Evolutionary conservation across 805 yeast genomes (phyloP), one percentile per base, ranked within the genome.

Genomic region (Candida easanensis): DNA sequence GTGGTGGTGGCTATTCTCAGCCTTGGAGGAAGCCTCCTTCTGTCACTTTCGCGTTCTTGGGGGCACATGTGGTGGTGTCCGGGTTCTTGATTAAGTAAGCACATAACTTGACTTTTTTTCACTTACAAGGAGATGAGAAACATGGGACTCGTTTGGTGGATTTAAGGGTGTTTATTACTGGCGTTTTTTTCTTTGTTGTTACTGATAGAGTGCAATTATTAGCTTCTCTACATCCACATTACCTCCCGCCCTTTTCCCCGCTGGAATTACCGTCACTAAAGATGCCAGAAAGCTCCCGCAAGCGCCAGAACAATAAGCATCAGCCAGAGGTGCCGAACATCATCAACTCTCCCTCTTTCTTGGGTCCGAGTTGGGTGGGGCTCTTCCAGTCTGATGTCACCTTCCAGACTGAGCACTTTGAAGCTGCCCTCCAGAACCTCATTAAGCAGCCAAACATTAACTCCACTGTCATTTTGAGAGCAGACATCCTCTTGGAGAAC

Each of bases 381-480:
- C 60, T 83, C 1, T 82, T 76, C 54, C 69, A 71, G 44, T 58
- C 66, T 0, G 57, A 57, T 0, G 81, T 74, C 3, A 77, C 69
- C 4, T 82, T 82, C 52, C 65, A 65, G 11, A 56, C 69, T 13
- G 62, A 61, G 5, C 87, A 88, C 63, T 88, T 82, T 57, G 81
- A 79, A 43, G 66, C 67, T 3, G 96, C 96, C 5, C 84, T 88
- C 90, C 63, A 76, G 34, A 86, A 88, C 61, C 71, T 88, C 47
- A 84, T 88, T 41, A 72, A 75, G 46, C 88, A 87, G 50, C 97
- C 97, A 15, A 86, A 89, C 60, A 85, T 88, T 64, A 91, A 90
- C 65, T 90, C 97, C 10, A 85, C 97, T 0, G 93, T 88, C 27
- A 84, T 90, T 26, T 69, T 91, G 64, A 69, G 98, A 52, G 95